Evolutionary conservation across 257 asterid genomes (phyloP).

Genomic region (Perilla frutescens): DNA sequence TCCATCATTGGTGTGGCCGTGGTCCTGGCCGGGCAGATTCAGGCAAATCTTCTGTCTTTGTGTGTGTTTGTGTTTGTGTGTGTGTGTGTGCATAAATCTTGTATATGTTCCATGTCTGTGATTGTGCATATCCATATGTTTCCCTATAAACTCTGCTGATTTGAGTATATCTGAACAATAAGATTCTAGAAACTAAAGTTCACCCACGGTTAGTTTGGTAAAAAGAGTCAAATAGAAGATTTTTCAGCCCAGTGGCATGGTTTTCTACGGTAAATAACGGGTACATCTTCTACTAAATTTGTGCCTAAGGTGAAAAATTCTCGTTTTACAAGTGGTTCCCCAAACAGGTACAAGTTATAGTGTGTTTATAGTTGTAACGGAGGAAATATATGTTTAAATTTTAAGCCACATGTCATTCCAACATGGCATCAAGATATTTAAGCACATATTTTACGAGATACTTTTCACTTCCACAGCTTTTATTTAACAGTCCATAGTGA

Average conservation of each 20-base stretch:
- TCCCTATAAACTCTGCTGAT: not conserved
- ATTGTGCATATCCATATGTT: not conserved
- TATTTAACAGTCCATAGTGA: constrained; percentile 16
- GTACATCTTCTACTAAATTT: constrained; percentile 3
- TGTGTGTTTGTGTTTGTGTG: not conserved
- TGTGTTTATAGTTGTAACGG: constrained; percentile 1
- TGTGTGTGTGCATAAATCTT: not conserved
- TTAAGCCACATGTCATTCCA: not conserved
- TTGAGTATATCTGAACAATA: not conserved
- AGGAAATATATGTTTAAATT: not conserved
- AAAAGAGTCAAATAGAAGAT: not conserved
- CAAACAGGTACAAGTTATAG: not conserved
- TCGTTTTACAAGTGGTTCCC: not conserved
- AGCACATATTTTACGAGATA: not conserved
- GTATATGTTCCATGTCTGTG: constrained; percentile 5
- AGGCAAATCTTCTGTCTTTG: constrained; percentile 52
- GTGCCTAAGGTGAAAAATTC: not conserved
- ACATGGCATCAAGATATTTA: not conserved
- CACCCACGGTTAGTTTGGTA: not conserved
- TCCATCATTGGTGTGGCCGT: constrained; percentile 80
- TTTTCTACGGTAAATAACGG: not conserved
- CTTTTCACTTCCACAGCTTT: not conserved
- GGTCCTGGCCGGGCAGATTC: constrained; percentile 88
- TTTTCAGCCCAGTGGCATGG: not conserved
- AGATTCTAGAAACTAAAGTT: not conserved